Percentiles rank a stretch among this genome's conserved stretches.
Conservation (phyloP, 441 rosid genomes). For the Erodium moschatum region DNA sequence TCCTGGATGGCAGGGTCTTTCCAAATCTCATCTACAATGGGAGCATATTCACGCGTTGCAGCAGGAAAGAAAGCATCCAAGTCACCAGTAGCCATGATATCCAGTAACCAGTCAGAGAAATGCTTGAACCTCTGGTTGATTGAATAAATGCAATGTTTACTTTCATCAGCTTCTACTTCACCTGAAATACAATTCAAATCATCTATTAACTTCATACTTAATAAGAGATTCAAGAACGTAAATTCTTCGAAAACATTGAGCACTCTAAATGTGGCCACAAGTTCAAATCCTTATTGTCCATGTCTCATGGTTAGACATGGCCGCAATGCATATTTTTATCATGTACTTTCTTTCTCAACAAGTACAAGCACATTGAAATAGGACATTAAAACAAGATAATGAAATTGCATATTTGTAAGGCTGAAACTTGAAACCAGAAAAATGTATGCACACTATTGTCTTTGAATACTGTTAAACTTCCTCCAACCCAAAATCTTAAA, state of each 20-base stretch:
- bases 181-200: constrained; percentile 28
- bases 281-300: background rate
- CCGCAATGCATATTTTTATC: background rate
- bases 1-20: constrained; percentile 92
- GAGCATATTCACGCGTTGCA: constrained; percentile 26
- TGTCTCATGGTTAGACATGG: background rate
- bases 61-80: constrained; percentile 50
- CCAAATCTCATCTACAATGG: constrained; percentile 95
- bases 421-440: too few species aligned
- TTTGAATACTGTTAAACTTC: too few species aligned
- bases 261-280: background rate
- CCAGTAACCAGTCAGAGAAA: constrained; percentile 97
- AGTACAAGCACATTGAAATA: background rate
- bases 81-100: constrained; percentile 95
- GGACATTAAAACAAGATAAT: background rate
- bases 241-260: background rate
- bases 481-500: too few species aligned
- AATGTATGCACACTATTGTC: too few species aligned
- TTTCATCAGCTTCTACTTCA: constrained; percentile 39
- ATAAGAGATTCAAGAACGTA: constrained; percentile 12
- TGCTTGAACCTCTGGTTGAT: constrained; percentile 88
- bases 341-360: background rate
- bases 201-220: constrained; percentile 9
- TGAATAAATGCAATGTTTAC: constrained; percentile 48
- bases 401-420: background rate